Conservation (phyloP, 2,329 filamentous ascomycete species). For the Dothidotthia symphoricarpi region DNA sequence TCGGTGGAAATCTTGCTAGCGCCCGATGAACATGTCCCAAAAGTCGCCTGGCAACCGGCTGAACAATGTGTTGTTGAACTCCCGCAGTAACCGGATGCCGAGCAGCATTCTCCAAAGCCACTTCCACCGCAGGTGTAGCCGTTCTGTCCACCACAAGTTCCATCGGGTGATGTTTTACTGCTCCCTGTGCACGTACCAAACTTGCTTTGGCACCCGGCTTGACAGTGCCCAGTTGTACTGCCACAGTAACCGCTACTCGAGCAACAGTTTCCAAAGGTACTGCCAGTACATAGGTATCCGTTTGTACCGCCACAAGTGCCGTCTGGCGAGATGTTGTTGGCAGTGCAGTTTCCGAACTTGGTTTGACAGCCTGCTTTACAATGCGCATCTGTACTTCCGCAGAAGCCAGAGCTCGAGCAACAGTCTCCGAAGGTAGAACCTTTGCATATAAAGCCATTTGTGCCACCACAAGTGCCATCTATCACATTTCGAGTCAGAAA, state of each 20-base stretch:
- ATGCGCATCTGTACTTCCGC: constrained; percentile 32
- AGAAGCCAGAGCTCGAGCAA: constrained; percentile 46
- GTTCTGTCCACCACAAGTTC: constrained; percentile 11
- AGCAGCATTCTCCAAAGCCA: constrained; percentile 20
- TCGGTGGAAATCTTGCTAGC: constrained; percentile 6
- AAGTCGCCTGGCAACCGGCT: constrained; percentile 11
- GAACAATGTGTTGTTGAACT: constrained; percentile 2
- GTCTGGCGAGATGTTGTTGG: constrained; percentile 13
- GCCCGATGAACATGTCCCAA: constrained; percentile 11
- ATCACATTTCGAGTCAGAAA: too few species aligned
- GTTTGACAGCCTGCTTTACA: constrained; percentile 36
- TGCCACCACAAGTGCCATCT: constrained; percentile 14
- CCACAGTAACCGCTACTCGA: constrained; percentile 45
- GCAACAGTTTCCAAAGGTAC: constrained; percentile 46
- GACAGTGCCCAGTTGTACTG: too few species aligned
- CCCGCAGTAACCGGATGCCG: constrained; percentile 15
- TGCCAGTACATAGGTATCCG: constrained; percentile 15
- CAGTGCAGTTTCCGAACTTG: constrained; percentile 32
- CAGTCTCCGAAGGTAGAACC: constrained; percentile 48
- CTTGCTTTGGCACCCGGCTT: too few species aligned
- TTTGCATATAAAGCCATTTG: constrained; percentile 30
- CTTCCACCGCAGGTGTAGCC: constrained; percentile 17
- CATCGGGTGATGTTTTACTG: constrained; percentile 6
- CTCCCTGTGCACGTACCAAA: too few species aligned
- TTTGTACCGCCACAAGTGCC: constrained; percentile 21